These are phyloP conservation scores for Yamadazyma trypodendri DNA, from an alignment of 1,139 yeast species.

Conservation along the genomic window DNA sequence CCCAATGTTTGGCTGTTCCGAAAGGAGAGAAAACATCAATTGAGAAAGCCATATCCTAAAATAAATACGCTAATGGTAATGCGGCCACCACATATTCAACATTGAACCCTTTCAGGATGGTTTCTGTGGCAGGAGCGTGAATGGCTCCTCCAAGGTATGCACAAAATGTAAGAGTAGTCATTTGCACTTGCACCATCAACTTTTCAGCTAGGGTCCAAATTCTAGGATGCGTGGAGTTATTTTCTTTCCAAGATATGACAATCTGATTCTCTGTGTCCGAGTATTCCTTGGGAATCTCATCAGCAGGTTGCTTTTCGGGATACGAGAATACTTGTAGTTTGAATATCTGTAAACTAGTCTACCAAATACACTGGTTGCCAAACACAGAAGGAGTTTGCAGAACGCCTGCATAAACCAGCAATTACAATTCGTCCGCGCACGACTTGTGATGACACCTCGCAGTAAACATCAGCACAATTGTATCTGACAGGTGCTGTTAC, in stretches of 20 bases:
- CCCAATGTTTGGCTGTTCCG: slow-evolving; percentile 52
- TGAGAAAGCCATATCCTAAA: slow-evolving; percentile 57
- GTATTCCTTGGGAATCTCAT: slow-evolving; percentile 35
- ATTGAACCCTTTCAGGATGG: slow-evolving; percentile 40
- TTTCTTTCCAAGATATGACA: slow-evolving; percentile 17
- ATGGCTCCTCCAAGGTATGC: slow-evolving; percentile 32
- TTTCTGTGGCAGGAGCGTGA: slow-evolving; percentile 29
- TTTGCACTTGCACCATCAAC: slow-evolving; percentile 19
- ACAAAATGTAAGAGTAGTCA: slow-evolving; percentile 23
- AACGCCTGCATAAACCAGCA: no score
- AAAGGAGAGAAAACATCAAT: slow-evolving; percentile 51
- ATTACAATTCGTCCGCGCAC: not conserved
- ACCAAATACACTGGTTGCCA: slow-evolving; percentile 32
- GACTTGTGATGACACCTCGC: not conserved
- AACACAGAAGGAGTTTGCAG: no score
- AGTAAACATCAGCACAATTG: not conserved
- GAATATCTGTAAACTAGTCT: slow-evolving; percentile 32
- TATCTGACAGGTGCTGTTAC: no score
- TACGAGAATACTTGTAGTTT: slow-evolving; percentile 25
- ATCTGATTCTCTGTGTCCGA: slow-evolving; percentile 5
- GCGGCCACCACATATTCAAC: slow-evolving; percentile 43
- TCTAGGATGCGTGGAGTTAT: slow-evolving; percentile 31
- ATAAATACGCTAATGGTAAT: slow-evolving; percentile 42
- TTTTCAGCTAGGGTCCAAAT: slow-evolving; percentile 27
- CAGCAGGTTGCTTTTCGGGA: slow-evolving; percentile 32